These are phyloP conservation scores for Trematosphaeria pertusa DNA, from an alignment of 2,329 filamentous ascomycete genomes.

Conservation along the genomic window DNA sequence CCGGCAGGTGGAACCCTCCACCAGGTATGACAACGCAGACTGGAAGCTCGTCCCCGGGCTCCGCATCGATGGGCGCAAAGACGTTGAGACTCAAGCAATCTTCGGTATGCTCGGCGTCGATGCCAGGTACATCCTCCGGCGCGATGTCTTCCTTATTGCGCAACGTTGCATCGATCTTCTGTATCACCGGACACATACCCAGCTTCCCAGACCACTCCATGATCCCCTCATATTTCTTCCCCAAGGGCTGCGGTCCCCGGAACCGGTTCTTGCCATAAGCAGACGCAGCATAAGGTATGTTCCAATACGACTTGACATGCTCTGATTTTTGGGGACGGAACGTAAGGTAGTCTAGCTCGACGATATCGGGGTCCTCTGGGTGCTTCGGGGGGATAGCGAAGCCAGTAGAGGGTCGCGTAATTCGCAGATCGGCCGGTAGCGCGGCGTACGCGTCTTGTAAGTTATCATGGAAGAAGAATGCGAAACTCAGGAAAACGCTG, in stretches of 20 bases:
- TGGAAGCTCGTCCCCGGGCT: conserved; percentile 41
- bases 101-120: conserved; percentile 34
- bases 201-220: conserved; percentile 38
- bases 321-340: conserved; percentile 38
- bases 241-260: conserved; percentile 39
- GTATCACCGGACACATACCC: conserved; percentile 44
- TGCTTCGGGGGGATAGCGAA: too few species aligned
- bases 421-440: too few species aligned
- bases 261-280: conserved; percentile 39
- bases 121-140: conserved; percentile 33
- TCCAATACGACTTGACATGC: conserved; percentile 39
- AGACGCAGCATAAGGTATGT: conserved; percentile 42
- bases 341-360: conserved; percentile 40
- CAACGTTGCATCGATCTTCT: conserved; percentile 37
- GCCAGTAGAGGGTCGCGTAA: too few species aligned
- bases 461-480: too few species aligned
- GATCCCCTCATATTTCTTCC: conserved; percentile 32
- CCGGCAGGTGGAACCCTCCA: conserved; percentile 51
- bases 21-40: conserved; percentile 57
- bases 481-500: too few species aligned
- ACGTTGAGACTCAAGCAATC: conserved; percentile 54
- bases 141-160: conserved; percentile 36
- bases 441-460: too few species aligned
- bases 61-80: conserved; percentile 40
- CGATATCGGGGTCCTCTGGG: conserved; percentile 36